A percentile compares a stretch with the other conserved stretches of the same genome.
Conservation (phyloP, 805 yeast species). For the Cyberlindnera petersonii region DNA sequence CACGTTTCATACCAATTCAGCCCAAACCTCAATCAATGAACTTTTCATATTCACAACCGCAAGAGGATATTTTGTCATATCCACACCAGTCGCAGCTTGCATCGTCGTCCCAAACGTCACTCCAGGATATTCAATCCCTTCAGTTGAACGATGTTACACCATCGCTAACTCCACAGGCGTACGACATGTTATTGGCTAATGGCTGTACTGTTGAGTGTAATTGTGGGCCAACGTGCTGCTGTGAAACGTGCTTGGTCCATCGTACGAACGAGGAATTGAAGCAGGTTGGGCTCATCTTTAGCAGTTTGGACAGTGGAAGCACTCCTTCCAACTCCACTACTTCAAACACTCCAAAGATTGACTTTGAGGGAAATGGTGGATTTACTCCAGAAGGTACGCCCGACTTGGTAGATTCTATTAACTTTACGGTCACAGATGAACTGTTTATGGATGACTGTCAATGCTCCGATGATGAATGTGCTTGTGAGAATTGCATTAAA, state of each 20-base stretch:
- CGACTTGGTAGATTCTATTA: not conserved
- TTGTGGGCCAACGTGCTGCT: conserved; percentile 26
- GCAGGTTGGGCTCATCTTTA: conserved; percentile 22
- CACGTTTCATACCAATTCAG: conserved; percentile 1
- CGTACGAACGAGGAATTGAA: conserved; percentile 26
- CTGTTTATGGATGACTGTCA: conserved; percentile 7
- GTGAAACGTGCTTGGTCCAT: conserved; percentile 28
- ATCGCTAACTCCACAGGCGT: conserved; percentile 4
- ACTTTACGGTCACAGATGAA: conserved; percentile 7
- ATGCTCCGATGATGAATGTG: conserved; percentile 7
- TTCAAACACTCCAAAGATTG: conserved; percentile 1
- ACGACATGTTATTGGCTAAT: conserved; percentile 20
- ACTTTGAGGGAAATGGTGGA: not conserved
- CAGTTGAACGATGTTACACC: not conserved
- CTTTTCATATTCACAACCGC: too few relatives aligned
- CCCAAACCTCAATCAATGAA: conserved; percentile 1
- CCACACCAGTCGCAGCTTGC: conserved; percentile 1
- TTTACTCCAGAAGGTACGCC: conserved; percentile 2
- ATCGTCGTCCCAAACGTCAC: not conserved
- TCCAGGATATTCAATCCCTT: not conserved
- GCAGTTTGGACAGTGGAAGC: conserved; percentile 6
- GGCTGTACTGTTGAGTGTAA: conserved; percentile 27
- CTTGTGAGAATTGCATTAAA: conserved; percentile 18
- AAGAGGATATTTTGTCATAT: not conserved
- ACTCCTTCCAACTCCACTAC: conserved; percentile 5